Conservation (phyloP, 2,329 filamentous ascomycete species). For the Calonectria multiphialidica region DNA sequence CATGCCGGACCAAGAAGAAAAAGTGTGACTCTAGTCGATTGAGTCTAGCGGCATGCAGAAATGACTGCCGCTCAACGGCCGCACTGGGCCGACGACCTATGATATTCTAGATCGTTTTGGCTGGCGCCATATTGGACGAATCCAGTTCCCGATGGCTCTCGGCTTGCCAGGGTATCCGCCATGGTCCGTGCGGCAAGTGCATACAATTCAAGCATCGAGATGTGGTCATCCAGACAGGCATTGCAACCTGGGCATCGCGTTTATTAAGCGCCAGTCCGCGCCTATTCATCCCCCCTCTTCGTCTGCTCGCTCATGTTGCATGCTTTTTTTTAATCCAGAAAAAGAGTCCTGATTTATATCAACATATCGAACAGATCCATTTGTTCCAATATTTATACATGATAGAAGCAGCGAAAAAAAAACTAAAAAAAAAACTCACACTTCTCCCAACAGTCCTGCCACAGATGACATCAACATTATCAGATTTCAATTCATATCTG, state of each 20-base stretch:
- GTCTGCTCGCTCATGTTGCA: too few relatives aligned
- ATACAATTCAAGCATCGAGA: not conserved
- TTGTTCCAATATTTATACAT: too few relatives aligned
- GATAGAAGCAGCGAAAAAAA: too few relatives aligned
- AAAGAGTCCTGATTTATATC: too few relatives aligned
- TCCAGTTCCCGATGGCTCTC: not conserved
- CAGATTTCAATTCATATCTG: conserved; percentile 12
- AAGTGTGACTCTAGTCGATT: not conserved
- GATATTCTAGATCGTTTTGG: not conserved
- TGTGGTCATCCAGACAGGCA: too few relatives aligned
- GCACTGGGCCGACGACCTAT: not conserved
- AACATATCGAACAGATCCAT: too few relatives aligned
- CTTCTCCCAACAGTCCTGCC: too few relatives aligned
- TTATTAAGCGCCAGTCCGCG: too few relatives aligned
- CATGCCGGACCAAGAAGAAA: not conserved
- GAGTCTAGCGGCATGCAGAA: conserved; percentile 6
- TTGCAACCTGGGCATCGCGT: not conserved
- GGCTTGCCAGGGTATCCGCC: not conserved
- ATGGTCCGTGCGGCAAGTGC: not conserved
- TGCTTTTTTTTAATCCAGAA: too few relatives aligned
- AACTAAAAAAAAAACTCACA: too few relatives aligned
- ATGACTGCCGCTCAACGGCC: not conserved
- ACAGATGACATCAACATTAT: not conserved
- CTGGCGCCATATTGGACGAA: not conserved
- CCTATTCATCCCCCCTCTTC: too few relatives aligned